phyloP scores from a whole-genome alignment of 1,139 yeast species.

The Yamadazyma kanchanaburiensis region DNA sequence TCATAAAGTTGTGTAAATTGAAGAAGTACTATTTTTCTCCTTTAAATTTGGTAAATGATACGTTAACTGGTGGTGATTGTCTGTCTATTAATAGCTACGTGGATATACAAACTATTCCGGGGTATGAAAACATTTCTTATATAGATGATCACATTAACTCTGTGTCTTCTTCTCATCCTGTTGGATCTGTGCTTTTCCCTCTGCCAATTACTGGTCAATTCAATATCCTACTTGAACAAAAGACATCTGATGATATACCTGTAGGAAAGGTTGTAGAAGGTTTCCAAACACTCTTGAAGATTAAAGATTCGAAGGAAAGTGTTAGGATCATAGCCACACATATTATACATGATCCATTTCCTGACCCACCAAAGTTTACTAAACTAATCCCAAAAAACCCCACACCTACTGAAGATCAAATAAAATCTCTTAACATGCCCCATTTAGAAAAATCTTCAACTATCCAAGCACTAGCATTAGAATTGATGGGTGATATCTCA shows the following conservation, averaged over 20 bases:
- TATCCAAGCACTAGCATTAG: constrained; percentile 51
- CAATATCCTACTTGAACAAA: no score
- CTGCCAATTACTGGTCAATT: no score
- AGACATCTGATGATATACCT: no score
- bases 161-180: no score
- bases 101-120: no score
- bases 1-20: constrained; percentile 52
- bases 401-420: constrained; percentile 11
- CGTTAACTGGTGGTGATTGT: no score
- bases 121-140: no score
- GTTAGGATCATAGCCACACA: constrained; percentile 50
- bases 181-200: no score
- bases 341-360: constrained; percentile 55
- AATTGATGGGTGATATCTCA: constrained; percentile 64
- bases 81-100: no score
- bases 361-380: constrained; percentile 18
- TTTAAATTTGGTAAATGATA: no score
- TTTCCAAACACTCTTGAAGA: constrained; percentile 38
- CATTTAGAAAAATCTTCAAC: constrained; percentile 8
- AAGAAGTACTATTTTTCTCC: constrained; percentile 54
- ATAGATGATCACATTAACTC: no score
- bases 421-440: constrained; percentile 6
- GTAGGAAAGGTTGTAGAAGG: constrained; percentile 59
- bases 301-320: constrained; percentile 46
- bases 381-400: constrained; percentile 3